Evolutionary conservation across 768 basidiomycete species (phyloP).

Genomic region (Mycena latifolia): DNA sequence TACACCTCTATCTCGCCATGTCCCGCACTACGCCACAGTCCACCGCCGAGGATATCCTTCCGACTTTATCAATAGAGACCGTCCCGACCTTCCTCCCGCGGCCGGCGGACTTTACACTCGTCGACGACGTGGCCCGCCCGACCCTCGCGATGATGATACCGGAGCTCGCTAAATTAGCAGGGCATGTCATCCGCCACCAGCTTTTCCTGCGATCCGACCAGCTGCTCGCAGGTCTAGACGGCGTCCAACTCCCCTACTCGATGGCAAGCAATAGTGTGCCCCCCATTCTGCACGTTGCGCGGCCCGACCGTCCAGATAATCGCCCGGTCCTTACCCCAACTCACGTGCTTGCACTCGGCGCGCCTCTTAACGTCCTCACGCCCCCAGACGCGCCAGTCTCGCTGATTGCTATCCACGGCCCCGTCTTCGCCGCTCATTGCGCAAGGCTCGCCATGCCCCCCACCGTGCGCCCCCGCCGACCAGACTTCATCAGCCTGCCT

Average conservation of each 20-base stretch:
- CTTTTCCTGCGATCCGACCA: background rate
- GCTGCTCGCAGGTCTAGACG: slow-evolving; percentile 7
- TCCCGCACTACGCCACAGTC: too few species aligned
- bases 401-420: slow-evolving; percentile 53
- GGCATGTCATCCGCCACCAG: slow-evolving; percentile 55
- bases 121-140: slow-evolving; percentile 48
- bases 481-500: slow-evolving; percentile 50
- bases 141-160: slow-evolving; percentile 56
- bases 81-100: background rate
- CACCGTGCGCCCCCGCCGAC: background rate
- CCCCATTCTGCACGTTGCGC: background rate
- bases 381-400: background rate
- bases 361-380: background rate
- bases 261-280: background rate
- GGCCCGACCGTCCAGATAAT: background rate
- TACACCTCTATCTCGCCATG: background rate
- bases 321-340: slow-evolving; percentile 9
- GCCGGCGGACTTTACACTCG: slow-evolving; percentile 4
- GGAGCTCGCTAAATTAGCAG: slow-evolving; percentile 53
- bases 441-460: slow-evolving; percentile 45
- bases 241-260: slow-evolving; percentile 5
- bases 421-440: slow-evolving; percentile 53
- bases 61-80: background rate
- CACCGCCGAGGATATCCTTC: background rate
- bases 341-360: slow-evolving; percentile 16